Evolutionary conservation across 2,329 filamentous ascomycete species (phyloP), one percentile per base, ranked within the genome.

Genomic region (Aspergillus viridinutans): DNA sequence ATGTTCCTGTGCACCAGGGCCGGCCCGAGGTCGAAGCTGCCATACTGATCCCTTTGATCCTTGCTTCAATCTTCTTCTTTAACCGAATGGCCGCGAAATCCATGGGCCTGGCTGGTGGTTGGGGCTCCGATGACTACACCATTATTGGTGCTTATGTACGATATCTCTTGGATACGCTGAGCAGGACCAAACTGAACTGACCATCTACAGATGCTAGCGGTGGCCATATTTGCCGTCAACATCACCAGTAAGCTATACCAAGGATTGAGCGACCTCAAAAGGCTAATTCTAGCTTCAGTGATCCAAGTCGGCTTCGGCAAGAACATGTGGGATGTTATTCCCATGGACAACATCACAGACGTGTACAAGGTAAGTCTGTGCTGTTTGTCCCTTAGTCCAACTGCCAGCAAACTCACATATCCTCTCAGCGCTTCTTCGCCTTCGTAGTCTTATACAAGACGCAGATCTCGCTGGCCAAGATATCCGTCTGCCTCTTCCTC

Each of bases 401-500:
- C 2, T 12, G 14, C 14, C 25, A 10, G 29, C 21, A n/a, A 5
- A 14, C 12, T 26, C 56, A 55, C 42, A 50, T 10, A 26, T 50
- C 8, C 10, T 43, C 40, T 1, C 20, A 66, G 58, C 50, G 45
- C 49, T 66, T 66, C 50, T 62, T 59, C 38, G 53, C 54, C 6
- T 62, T 63, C 23, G 61, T 60, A 20, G 47, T 66, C 17, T 28
- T 55, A 32, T 66, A 66, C 53, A 66, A 66, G 53, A 43, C 52
- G 6, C 56, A 61, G 20, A 66, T 66, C 32, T 66, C 64, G 4
- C 64, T 66, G 3, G 60, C 60, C 9, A 66, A 66, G 40, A 67
- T 67, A 23, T 67, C 64, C 10, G 64, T 67, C 5, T 63, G 64
- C 40, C 61, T 67, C 2, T 67, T 67, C 53, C 53, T 67, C 3